A percentile compares a stretch with the other conserved stretches of the same genome.
Evolutionary conservation across 192 early-diverging fungal species (phyloP).

Genomic region (Backusella liffmaniae): DNA sequence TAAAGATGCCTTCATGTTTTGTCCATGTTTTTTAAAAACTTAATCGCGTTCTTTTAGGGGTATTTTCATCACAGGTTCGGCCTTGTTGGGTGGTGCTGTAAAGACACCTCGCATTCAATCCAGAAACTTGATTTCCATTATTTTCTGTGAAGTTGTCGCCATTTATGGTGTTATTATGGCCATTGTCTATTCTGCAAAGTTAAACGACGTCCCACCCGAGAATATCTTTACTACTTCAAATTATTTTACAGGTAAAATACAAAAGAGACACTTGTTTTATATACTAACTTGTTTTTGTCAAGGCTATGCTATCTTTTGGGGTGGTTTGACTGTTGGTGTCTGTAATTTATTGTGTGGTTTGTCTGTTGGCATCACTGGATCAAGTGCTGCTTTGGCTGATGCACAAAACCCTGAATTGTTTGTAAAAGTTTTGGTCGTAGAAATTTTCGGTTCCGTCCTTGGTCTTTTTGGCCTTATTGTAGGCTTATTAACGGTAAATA

Average conservation of each 20-base stretch:
- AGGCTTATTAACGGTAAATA: constrained; percentile 75
- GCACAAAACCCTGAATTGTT: constrained; percentile 92
- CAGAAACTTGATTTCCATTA: constrained; percentile 98
- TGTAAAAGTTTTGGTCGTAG: constrained; percentile 96
- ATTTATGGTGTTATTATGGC: constrained; percentile 99
- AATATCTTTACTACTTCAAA: constrained; percentile 52
- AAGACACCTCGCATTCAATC: constrained; percentile 89
- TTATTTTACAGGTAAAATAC: constrained; percentile 75
- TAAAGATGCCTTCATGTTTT: constrained; percentile 19
- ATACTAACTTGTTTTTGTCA: neutral
- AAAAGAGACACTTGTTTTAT: neutral
- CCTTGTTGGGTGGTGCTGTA: constrained; percentile 87
- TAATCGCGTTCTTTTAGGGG: constrained; percentile 59
- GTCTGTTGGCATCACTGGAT: constrained; percentile 90
- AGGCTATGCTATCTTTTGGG: constrained; percentile 96
- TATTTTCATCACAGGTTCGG: constrained; percentile 91
- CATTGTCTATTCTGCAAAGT: constrained; percentile 91
- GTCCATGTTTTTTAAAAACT: no score
- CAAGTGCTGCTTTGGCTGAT: constrained; percentile 93
- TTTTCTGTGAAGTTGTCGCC: constrained; percentile 99
- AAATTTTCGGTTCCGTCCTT: constrained; percentile 95
- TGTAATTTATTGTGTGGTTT: constrained; percentile 94
- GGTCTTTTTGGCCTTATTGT: constrained; percentile 97
- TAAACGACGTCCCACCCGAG: constrained; percentile 53
- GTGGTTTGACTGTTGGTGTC: constrained; percentile 91